These are phyloP conservation scores for Teratosphaeria pseudoeucalypti DNA, from an alignment of 2,329 filamentous ascomycete genomes.

Conservation along the genomic window DNA sequence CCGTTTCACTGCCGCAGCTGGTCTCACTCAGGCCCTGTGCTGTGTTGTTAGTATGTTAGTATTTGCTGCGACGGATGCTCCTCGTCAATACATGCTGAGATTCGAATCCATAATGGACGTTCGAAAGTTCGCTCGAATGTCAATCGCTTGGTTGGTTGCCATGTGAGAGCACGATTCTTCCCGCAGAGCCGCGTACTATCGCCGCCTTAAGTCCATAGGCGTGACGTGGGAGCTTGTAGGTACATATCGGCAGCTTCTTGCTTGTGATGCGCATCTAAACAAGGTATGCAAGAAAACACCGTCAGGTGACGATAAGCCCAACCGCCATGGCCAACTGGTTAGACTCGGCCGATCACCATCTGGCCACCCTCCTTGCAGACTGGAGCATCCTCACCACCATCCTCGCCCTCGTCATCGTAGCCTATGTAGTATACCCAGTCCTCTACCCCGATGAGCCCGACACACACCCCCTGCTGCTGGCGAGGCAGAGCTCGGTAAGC, in stretches of 20 bases:
- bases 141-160: neutral
- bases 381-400: conserved; percentile 76
- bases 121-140: neutral
- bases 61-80: neutral
- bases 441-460: conserved; percentile 70
- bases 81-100: neutral
- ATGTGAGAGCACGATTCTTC: conserved; percentile 1
- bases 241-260: neutral
- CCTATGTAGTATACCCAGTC: conserved; percentile 60
- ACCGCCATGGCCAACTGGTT: conserved; percentile 32
- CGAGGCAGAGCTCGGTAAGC: conserved; percentile 68
- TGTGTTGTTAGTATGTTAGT: neutral
- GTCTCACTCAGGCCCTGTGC: neutral
- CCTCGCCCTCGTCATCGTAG: conserved; percentile 55
- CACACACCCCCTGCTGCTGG: conserved; percentile 81
- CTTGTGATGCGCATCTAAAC: neutral
- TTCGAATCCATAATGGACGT: neutral
- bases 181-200: neutral
- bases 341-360: conserved; percentile 58
- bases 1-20: neutral
- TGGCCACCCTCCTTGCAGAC: conserved; percentile 60
- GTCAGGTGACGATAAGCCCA: no score
- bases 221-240: neutral
- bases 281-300: no score
- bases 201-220: neutral